These are phyloP conservation scores for Phytophthora citrophthora DNA, from an alignment of 352 stramenopile species.

Conservation along the genomic window DNA sequence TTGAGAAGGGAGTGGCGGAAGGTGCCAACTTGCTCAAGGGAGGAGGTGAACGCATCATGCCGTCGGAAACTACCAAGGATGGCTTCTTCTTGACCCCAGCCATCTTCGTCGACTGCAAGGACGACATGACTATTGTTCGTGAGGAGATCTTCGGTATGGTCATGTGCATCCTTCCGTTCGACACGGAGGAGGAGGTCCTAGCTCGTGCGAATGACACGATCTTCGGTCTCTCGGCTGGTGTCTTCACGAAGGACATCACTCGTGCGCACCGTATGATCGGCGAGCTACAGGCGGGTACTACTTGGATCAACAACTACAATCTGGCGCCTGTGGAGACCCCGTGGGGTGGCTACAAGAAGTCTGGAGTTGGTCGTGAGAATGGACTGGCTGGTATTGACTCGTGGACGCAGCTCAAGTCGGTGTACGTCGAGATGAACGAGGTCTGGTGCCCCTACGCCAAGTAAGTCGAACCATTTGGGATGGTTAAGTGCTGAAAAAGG, in stretches of 20 bases:
- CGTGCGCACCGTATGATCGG: conserved; percentile 76
- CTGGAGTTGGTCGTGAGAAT: conserved; percentile 93
- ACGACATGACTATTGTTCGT: conserved; percentile 89
- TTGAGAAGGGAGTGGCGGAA: conserved; percentile 58
- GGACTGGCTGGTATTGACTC: conserved; percentile 83
- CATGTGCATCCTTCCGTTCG: conserved; percentile 80
- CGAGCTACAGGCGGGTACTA: conserved; percentile 77
- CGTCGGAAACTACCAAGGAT: conserved; percentile 48
- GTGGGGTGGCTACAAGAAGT: conserved; percentile 93
- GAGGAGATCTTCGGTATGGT: conserved; percentile 90
- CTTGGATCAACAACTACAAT: conserved; percentile 93
- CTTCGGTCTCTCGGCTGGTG: conserved; percentile 82
- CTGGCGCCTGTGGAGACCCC: conserved; percentile 84
- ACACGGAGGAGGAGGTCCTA: conserved; percentile 79
- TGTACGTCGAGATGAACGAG: conserved; percentile 87
- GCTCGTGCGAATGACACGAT: conserved; percentile 80
- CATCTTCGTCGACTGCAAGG: conserved; percentile 89
- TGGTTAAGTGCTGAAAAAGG: conserved; percentile 5
- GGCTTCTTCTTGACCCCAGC: conserved; percentile 91
- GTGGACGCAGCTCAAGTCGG: conserved; percentile 92
- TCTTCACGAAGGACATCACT: conserved; percentile 89
- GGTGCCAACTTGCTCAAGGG: conserved; percentile 67
- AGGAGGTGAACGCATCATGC: conserved; percentile 60
- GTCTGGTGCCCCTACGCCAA: conserved; percentile 74
- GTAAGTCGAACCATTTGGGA: conserved; percentile 12